These are phyloP conservation scores for Acrasis kona DNA, from an alignment of 78 protist genomes.

Conservation along the genomic window DNA sequence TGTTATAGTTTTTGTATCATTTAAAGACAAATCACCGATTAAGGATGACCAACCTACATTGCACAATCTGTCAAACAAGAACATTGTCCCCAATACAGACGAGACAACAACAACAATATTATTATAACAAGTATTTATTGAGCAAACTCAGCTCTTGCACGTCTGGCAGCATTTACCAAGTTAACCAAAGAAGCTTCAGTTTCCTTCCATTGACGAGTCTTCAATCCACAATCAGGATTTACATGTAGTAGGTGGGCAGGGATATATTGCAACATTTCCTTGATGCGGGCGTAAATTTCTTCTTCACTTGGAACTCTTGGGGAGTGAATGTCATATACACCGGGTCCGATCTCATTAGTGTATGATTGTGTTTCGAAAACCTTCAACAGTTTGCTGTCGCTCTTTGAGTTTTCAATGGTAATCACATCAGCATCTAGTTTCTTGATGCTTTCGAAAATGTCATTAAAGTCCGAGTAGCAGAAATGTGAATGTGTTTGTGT, in stretches of 20 bases:
- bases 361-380: constrained; percentile 33
- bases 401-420: constrained; percentile 51
- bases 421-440: constrained; percentile 60
- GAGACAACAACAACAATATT: no score
- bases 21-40: no score
- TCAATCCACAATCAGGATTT: constrained; percentile 73
- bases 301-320: constrained; percentile 52
- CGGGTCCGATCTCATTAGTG: constrained; percentile 65
- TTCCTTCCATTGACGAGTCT: constrained; percentile 35
- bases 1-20: neutral
- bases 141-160: neutral
- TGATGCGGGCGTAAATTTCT: constrained; percentile 29
- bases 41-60: no score
- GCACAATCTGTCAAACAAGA: no score
- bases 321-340: constrained; percentile 70
- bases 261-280: no score
- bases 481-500: constrained; percentile 69
- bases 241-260: constrained; percentile 28
- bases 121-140: no score
- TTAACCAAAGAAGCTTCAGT: constrained; percentile 18
- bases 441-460: constrained; percentile 42
- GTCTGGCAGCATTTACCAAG: constrained; percentile 23
- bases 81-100: no score
- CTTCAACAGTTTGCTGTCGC: constrained; percentile 35
- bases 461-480: constrained; percentile 71